A percentile compares a stretch with the other conserved stretches of the same genome.
Evolutionary conservation across 1,284 basidiomycete species (phyloP).

Genomic region (Ustilago cynodontis): DNA sequence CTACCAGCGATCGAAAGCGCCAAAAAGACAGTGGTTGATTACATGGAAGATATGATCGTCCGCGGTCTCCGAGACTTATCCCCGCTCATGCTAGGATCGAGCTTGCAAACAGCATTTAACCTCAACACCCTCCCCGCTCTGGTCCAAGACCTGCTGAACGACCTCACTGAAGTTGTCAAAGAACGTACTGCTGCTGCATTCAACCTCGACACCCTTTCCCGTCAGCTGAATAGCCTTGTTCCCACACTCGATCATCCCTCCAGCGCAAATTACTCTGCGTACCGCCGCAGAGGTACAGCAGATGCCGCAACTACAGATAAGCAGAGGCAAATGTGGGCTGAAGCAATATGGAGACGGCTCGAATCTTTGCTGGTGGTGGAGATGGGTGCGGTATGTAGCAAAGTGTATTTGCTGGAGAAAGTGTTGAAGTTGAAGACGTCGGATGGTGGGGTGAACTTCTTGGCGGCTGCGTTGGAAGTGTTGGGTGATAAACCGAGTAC

Average conservation of each 20-base stretch:
- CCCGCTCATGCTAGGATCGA: slow-evolving; percentile 81
- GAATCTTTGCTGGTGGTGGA: slow-evolving; percentile 84
- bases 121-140: slow-evolving; percentile 85
- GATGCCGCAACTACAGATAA: slow-evolving; percentile 76
- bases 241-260: slow-evolving; percentile 16
- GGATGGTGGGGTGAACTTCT: slow-evolving; percentile 80
- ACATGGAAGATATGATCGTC: slow-evolving; percentile 66
- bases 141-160: slow-evolving; percentile 81
- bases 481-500: slow-evolving; percentile 90
- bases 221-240: slow-evolving; percentile 75
- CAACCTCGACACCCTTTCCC: slow-evolving; percentile 85
- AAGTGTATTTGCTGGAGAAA: slow-evolving; percentile 92
- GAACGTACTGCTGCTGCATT: slow-evolving; percentile 82
- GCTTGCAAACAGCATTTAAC: slow-evolving; percentile 94
- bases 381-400: slow-evolving; percentile 80
- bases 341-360: slow-evolving; percentile 83
- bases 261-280: slow-evolving; percentile 18
- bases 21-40: slow-evolving; percentile 45
- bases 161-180: slow-evolving; percentile 86
- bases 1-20: slow-evolving; percentile 45
- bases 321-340: slow-evolving; percentile 76
- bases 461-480: slow-evolving; percentile 79
- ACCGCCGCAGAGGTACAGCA: slow-evolving; percentile 75
- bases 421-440: slow-evolving; percentile 84
- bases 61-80: slow-evolving; percentile 56